Conservation (phyloP, 805 yeast genomes). For the Ogataea neopini region DNA sequence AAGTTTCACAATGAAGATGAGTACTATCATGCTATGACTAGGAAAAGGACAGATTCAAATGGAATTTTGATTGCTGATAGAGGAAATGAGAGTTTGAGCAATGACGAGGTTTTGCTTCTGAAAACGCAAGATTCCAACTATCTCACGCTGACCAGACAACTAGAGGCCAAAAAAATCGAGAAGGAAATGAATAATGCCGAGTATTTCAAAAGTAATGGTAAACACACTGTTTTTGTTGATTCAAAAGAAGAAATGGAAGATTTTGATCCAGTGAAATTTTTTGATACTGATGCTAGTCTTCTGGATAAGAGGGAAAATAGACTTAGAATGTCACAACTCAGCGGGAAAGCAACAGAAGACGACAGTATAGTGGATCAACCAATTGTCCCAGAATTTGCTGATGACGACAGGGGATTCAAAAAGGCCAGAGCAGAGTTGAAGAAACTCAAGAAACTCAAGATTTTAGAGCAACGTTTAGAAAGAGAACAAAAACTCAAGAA, state of each 20-base stretch:
- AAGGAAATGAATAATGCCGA: constrained; percentile 50
- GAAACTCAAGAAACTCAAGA: constrained; percentile 60
- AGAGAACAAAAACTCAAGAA: constrained; percentile 66
- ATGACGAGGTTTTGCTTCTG: constrained; percentile 77
- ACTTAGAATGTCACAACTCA: constrained; percentile 60
- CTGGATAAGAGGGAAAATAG: constrained; percentile 71
- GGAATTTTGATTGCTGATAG: constrained; percentile 73
- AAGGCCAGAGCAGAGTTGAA: constrained; percentile 41
- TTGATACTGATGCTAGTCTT: constrained; percentile 68
- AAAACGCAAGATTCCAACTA: constrained; percentile 92
- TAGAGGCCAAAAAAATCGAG: constrained; percentile 65
- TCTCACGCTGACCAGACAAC: constrained; percentile 70
- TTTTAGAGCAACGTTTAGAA: constrained; percentile 63
- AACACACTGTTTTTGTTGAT: constrained; percentile 86
- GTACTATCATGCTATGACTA: constrained; percentile 91
- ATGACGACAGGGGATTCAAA: constrained; percentile 25
- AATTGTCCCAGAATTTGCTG: constrained; percentile 27
- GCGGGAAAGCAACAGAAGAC: constrained; percentile 33
- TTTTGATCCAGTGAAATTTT: constrained; percentile 65
- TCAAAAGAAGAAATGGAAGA: constrained; percentile 50
- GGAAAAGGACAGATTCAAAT: constrained; percentile 60
- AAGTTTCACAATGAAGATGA: constrained; percentile 86
- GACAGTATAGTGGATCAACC: constrained; percentile 20
- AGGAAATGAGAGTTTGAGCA: constrained; percentile 57
- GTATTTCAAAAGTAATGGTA: constrained; percentile 58